Evolutionary conservation across 1,284 basidiomycete genomes (phyloP).

Genomic region (Lentinula novae-zelandiae): DNA sequence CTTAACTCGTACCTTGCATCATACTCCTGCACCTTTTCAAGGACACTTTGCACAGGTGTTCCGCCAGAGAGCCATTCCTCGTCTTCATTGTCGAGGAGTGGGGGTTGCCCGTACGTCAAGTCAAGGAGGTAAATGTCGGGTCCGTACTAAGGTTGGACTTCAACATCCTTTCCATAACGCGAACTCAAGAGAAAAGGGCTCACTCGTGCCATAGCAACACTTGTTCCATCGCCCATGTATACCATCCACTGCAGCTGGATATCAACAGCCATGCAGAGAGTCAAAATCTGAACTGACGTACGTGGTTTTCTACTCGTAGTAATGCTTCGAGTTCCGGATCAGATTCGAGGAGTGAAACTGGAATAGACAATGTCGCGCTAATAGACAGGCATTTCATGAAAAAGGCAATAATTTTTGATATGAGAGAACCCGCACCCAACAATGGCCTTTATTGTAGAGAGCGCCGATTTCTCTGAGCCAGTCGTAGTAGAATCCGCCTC

Average conservation of each 20-base stretch:
- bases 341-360: background rate
- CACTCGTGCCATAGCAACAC: conserved; percentile 3
- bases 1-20: background rate
- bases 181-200: background rate
- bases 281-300: background rate
- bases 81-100: background rate
- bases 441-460: background rate
- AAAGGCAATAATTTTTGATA: background rate
- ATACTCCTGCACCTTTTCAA: background rate
- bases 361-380: conserved; percentile 8
- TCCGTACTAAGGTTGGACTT: background rate
- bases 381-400: background rate
- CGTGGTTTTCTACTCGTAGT: background rate
- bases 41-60: background rate
- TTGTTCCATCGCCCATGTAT: conserved; percentile 10
- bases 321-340: conserved; percentile 7
- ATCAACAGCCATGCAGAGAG: too few relatives aligned
- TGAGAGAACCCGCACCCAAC: background rate
- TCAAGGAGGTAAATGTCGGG: conserved; percentile 1
- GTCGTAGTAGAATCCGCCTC: background rate
- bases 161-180: background rate
- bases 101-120: background rate
- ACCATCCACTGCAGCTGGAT: background rate
- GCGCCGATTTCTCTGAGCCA: background rate
- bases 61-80: background rate